phyloP scores from a whole-genome alignment of 1,284 basidiomycete genomes.

The Cutaneotrichosporon sp. region DNA sequence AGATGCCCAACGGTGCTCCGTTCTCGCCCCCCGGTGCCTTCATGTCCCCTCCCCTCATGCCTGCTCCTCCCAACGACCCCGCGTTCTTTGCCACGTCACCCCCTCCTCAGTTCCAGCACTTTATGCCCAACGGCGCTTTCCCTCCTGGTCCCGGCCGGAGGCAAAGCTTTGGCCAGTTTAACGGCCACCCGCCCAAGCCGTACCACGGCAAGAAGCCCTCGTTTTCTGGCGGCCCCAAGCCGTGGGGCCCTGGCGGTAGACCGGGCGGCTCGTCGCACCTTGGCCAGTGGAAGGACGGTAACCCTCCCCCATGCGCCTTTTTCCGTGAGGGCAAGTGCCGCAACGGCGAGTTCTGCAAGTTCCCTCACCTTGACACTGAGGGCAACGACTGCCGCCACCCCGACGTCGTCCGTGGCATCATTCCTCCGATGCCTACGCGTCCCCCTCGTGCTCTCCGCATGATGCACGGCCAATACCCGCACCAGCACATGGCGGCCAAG shows the following conservation, averaged over 20 bases:
- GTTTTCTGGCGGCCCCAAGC: constrained; percentile 42
- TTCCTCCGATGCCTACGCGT: constrained; percentile 37
- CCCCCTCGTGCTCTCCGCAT: constrained; percentile 26
- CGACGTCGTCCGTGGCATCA: constrained; percentile 42
- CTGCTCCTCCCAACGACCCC: constrained; percentile 33
- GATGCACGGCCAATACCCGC: constrained; percentile 25
- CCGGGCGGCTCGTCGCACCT: constrained; percentile 25
- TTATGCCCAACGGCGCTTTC: constrained; percentile 20
- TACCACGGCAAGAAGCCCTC: constrained; percentile 43
- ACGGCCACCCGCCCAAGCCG: constrained; percentile 21
- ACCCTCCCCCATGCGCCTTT: constrained; percentile 46
- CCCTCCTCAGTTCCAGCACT: constrained; percentile 24
- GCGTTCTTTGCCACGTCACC: constrained; percentile 40
- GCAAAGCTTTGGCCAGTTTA: constrained; percentile 21
- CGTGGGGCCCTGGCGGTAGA: constrained; percentile 21
- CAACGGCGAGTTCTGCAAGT: constrained; percentile 48
- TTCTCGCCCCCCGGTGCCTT: constrained; percentile 8
- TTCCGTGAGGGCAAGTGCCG: constrained; percentile 46
- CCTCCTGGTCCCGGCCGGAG: constrained; percentile 8
- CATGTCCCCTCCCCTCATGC: constrained; percentile 36
- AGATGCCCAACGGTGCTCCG: constrained; percentile 5
- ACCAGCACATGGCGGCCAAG: constrained; percentile 17
- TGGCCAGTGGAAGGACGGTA: constrained; percentile 47
- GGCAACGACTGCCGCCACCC: constrained; percentile 47
- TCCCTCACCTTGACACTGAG: constrained; percentile 45